A percentile compares a stretch with the other conserved stretches of the same genome.
phyloP scores from a whole-genome alignment of 495 filamentous ascomycete species.

The Aspergillus diversus region DNA sequence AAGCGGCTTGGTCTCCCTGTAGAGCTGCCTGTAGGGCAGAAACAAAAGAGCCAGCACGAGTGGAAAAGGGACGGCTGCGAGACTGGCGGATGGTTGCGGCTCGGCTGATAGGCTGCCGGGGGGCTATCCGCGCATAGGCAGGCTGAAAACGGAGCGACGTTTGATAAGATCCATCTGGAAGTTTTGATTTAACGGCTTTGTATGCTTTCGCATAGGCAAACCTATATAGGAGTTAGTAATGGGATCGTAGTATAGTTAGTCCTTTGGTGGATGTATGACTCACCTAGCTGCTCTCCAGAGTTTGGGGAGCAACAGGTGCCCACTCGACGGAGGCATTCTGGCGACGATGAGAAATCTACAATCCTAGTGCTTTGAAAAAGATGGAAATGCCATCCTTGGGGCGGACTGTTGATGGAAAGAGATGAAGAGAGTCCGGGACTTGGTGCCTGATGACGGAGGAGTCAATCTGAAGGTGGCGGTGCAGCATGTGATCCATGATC shows the following conservation, averaged over 20 bases:
- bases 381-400: constrained; percentile 22
- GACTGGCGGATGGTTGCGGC: constrained; percentile 71
- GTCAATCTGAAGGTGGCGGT: constrained; percentile 32
- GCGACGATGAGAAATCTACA: constrained; percentile 23
- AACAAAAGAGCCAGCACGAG: constrained; percentile 66
- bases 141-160: constrained; percentile 50
- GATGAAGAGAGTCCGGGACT: constrained; percentile 23
- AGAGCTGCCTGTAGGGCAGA: constrained; percentile 53
- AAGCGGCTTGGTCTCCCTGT: constrained; percentile 65
- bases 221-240: constrained; percentile 42
- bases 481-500: constrained; percentile 33
- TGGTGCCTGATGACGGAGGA: constrained; percentile 41
- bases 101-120: constrained; percentile 73
- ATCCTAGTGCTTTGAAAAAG: constrained; percentile 10
- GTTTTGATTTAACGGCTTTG: constrained; percentile 63
- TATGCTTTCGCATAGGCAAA: constrained; percentile 67
- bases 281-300: constrained; percentile 68
- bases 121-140: constrained; percentile 54
- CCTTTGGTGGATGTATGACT: constrained; percentile 25
- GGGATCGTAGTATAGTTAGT: constrained; percentile 14
- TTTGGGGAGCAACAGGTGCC: constrained; percentile 73
- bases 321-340: constrained; percentile 68
- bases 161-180: constrained; percentile 57
- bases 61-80: constrained; percentile 75
- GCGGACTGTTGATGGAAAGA: constrained; percentile 28